Evolutionary conservation across 2,329 filamentous ascomycete genomes (phyloP), one percentile per base, ranked within the genome.

Genomic region (Nannizzia gypsea): DNA sequence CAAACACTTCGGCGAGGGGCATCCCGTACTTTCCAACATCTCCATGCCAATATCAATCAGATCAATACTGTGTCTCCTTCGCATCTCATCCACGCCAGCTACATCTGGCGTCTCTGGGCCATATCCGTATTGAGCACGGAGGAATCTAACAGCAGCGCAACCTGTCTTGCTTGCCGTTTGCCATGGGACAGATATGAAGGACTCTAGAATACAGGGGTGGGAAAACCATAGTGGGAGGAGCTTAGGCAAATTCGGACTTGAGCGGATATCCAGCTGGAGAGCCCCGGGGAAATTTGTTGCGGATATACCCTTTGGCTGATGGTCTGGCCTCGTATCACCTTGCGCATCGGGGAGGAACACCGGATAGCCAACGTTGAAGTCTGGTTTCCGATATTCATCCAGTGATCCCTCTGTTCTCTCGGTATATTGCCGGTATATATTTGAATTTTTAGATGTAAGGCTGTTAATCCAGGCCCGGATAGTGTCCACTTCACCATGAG

Each of bases 71-170:
- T 60, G 31, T 22, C 5, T 22, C 56, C 59, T 17, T 17, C 26
- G 38, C 57, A 58, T 31, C 56, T 59, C 44, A 52, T 58, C 59
- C 36, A 38, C 40, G 17, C 50, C 20, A 28, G 46, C 61, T 22
- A 60, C 24, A 4, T 36, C 34, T 13, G 48, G n/a, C n/a, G n/a
- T n/a, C n/a, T n/a, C n/a, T n/a, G n/a, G n/a, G 28, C 17, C 66
- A 50, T 77, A 76, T 3, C 74, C 74, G 50, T 67, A 67, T 59
- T 77, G 71, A 9, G 73, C 70, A 8, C 75, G 71, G 8, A 78
- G 64, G 24, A 76, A 65, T 26, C 69, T 69, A 36, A 78, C 61
- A 8, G 76, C 64, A 11, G 70, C 65, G 61, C 71, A 74, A 17
- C 67, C 0, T n/a, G n/a, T n/a, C n/a, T 46, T 54, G 31, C 66